Evolutionary conservation across 2,329 filamentous ascomycete species (phyloP).

Genomic region (Sporothrix curviconia): DNA sequence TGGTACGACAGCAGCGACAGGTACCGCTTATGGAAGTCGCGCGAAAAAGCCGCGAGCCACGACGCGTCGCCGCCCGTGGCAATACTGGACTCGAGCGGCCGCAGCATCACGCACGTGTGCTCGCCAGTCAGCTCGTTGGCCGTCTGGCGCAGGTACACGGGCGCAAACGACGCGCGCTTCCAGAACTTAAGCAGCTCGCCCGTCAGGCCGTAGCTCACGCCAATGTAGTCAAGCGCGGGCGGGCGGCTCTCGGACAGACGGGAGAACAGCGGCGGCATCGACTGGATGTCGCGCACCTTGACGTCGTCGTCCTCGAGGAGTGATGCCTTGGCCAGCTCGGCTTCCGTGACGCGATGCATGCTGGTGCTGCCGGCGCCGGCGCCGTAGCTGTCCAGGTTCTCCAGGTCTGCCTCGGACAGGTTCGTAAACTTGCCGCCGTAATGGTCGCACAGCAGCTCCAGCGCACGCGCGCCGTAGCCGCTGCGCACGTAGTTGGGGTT

Average conservation of each 20-base stretch:
- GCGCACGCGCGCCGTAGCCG: conserved; percentile 87
- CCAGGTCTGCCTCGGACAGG: conserved; percentile 62
- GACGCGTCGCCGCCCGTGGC: conserved; percentile 58
- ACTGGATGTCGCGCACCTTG: conserved; percentile 78
- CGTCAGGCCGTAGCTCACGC: conserved; percentile 92
- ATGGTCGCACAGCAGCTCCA: conserved; percentile 83
- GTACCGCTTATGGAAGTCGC: conserved; percentile 94
- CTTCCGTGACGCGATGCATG: conserved; percentile 76
- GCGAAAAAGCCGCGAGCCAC: conserved; percentile 86
- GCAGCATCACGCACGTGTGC: conserved; percentile 96
- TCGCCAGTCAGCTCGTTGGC: conserved; percentile 94
- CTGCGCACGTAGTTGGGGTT: conserved; percentile 88
- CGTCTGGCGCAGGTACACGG: conserved; percentile 89
- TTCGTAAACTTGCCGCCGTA: conserved; percentile 90
- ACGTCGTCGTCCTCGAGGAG: conserved; percentile 76
- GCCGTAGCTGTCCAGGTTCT: conserved; percentile 16
- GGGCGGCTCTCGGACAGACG: conserved; percentile 79
- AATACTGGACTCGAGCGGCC: conserved; percentile 50
- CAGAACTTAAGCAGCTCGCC: conserved; percentile 88
- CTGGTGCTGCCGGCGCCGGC: conserved; percentile 48
- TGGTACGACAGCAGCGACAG: conserved; percentile 83
- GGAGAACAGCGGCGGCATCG: conserved; percentile 89
- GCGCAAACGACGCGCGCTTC: conserved; percentile 80
- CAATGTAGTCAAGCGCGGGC: conserved; percentile 79
- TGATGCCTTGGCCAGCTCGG: conserved; percentile 67